phyloP scores from a whole-genome alignment of 2,329 filamentous ascomycete genomes.

The Ceratocystiopsis brevicomis region DNA sequence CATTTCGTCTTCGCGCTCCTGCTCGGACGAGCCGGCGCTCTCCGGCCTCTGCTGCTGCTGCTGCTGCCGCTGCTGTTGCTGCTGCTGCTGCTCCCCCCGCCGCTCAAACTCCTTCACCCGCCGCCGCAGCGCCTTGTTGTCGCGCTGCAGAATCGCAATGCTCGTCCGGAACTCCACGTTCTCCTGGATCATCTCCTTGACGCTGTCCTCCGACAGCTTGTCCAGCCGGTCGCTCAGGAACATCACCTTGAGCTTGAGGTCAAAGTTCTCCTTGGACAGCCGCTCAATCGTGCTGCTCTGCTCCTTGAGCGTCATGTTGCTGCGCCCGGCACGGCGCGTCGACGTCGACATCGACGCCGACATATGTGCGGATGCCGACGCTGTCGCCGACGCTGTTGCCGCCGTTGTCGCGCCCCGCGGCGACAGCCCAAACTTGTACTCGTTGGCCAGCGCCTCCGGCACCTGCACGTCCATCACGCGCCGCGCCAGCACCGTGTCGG shows the following conservation, averaged over 20 bases:
- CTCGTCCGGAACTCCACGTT: slow-evolving; percentile 91
- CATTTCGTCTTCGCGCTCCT: slow-evolving; percentile 70
- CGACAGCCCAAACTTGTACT: slow-evolving; percentile 55
- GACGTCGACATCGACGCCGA: too few species aligned
- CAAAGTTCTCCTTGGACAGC: slow-evolving; percentile 94
- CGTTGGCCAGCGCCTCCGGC: slow-evolving; percentile 68
- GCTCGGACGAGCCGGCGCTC: slow-evolving; percentile 35
- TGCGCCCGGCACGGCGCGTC: slow-evolving; percentile 31
- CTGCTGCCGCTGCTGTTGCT: slow-evolving; percentile 60
- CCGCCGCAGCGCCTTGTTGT: slow-evolving; percentile 66
- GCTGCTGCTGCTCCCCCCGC: slow-evolving; percentile 52
- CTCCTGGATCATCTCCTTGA: slow-evolving; percentile 95
- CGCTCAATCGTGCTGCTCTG: slow-evolving; percentile 95
- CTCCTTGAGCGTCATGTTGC: slow-evolving; percentile 75
- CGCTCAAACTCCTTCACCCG: slow-evolving; percentile 76
- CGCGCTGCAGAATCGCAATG: slow-evolving; percentile 72
- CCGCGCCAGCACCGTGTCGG: slow-evolving; percentile 73
- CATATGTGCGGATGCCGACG: slow-evolving; percentile 1
- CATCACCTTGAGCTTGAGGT: slow-evolving; percentile 92
- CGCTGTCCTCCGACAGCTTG: slow-evolving; percentile 83
- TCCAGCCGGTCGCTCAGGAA: slow-evolving; percentile 87
- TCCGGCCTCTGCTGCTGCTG: slow-evolving; percentile 39
- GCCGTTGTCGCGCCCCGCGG: slow-evolving; percentile 24
- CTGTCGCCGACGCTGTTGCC: slow-evolving; percentile 20
- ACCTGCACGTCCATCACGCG: slow-evolving; percentile 83